A percentile compares a stretch with the other conserved stretches of the same genome.
These are phyloP conservation scores for Suillus alpinus DNA, from an alignment of 768 basidiomycete species.

Conservation along the genomic window DNA sequence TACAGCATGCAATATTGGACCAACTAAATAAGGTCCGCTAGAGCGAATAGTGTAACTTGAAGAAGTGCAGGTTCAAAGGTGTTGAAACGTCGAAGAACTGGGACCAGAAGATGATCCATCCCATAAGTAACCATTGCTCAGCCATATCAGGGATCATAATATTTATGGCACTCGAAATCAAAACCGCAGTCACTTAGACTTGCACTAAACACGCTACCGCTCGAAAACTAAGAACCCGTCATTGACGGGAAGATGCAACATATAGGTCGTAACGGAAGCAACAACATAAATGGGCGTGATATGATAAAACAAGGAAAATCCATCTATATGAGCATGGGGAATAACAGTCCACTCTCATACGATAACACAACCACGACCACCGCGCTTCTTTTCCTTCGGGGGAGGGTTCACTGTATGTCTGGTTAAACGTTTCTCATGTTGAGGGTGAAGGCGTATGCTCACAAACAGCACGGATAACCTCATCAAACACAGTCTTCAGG, in stretches of 20 bases:
- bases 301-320: conserved; percentile 36
- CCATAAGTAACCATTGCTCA: not conserved
- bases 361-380: conserved; percentile 59
- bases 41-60: not conserved
- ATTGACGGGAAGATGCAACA: conserved; percentile 36
- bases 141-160: not conserved
- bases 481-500: conserved; percentile 98
- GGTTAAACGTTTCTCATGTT: conserved; percentile 4
- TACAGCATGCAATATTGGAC: not conserved
- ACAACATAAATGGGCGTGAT: conserved; percentile 67
- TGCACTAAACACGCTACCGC: conserved; percentile 33
- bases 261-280: conserved; percentile 67
- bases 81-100: conserved; percentile 1
- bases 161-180: conserved; percentile 16
- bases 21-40: not conserved
- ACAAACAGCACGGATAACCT: conserved; percentile 96
- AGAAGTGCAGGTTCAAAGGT: not conserved
- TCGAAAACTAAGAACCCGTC: conserved; percentile 18
- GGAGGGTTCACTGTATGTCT: conserved; percentile 67
- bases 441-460: conserved; percentile 37
- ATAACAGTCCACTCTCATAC: conserved; percentile 47
- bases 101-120: not conserved
- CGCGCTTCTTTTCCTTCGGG: conserved; percentile 52
- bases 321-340: conserved; percentile 29
- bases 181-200: conserved; percentile 7